Base-by-base conservation (phyloP, 208 protist species). In the Crithidia bombi region DNA sequence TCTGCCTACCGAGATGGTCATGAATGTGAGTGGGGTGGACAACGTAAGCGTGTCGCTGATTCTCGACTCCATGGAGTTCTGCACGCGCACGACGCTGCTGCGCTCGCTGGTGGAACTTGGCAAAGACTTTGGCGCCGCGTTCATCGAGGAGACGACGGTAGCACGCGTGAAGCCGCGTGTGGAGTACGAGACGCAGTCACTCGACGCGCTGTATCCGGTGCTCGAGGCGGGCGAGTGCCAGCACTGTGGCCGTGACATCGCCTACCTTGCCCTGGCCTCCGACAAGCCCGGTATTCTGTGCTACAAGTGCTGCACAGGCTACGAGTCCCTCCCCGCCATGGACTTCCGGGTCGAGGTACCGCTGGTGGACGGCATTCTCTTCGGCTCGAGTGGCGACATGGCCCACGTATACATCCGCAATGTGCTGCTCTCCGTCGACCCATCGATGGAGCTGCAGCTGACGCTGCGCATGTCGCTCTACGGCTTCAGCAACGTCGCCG, bases 281-380 rank as follows among this genome's bases (percentile, higher is more conserved):
- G 39, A 65, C 59, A 69, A 65, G 63, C 46, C 38, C n/a, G 90
- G 90, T 11, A 73, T 78, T 7, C 68, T 93, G 28, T 95, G 90
- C 75, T 92, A 90, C 80, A 77, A 74, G 46, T 95, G 90, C 69
- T 93, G 87, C 75, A 95, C 87, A 9, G 90, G 90, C n/a, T 63
- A 73, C 38, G 75, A 68, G 11, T 49, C 65, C n/a, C 36, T 92
- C 33, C 83, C 88, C 14, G 70, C 82, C 59, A 87, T 82, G 19
- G 81, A 91, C 50, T 68, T 92, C 23, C 79, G 82, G 2, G 73
- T 91, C 30, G 80, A 92, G 54, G 67, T 96, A 43, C 78, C 84
- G 41, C 49, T 83, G 39, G 70, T 93, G n/a, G 86, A 96, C 70
- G 49, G 74, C 21, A 21, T 96, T 12, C 33, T 96, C 0, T 15